Conservation (phyloP, 768 basidiomycete genomes). For the Lactifluus piperatus region DNA sequence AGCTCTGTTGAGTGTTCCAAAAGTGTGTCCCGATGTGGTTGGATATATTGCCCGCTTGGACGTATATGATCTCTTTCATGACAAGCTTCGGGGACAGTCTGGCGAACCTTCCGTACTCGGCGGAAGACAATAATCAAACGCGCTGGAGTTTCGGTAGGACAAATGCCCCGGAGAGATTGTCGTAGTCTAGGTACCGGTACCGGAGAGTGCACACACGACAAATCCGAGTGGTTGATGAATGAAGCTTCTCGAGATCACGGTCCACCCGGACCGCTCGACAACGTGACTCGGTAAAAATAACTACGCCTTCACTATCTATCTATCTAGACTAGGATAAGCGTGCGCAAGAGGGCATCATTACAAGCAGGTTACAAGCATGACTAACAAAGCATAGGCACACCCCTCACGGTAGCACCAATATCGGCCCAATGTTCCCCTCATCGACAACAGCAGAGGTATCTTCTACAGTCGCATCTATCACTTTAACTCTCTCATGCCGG, state of each 20-base stretch:
- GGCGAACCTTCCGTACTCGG: not conserved
- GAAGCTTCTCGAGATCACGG: not conserved
- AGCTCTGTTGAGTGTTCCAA: constrained; percentile 74
- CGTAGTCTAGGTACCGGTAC: not conserved
- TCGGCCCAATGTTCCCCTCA: constrained; percentile 1
- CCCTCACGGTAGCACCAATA: constrained; percentile 15
- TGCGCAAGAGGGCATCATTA: not conserved
- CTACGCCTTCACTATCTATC: too few species aligned
- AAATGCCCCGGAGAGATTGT: not conserved
- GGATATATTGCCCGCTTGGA: constrained; percentile 61
- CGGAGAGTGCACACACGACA: too few species aligned
- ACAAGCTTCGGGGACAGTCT: not conserved
- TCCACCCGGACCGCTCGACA: not conserved
- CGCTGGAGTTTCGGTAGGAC: not conserved
- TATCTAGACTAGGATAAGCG: too few species aligned
- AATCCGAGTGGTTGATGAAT: not conserved
- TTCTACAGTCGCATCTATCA: constrained; percentile 35
- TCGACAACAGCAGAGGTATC: not conserved
- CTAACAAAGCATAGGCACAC: not conserved
- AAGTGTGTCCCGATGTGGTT: constrained; percentile 72
- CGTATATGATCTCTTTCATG: constrained; percentile 74
- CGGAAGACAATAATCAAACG: not conserved
- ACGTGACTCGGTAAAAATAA: too few species aligned
- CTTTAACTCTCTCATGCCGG: constrained; percentile 41
- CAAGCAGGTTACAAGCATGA: not conserved